Evolutionary conservation across 2,329 filamentous ascomycete species (phyloP), one percentile per base, ranked within the genome.

Genomic region (Stemphylium beticola): DNA sequence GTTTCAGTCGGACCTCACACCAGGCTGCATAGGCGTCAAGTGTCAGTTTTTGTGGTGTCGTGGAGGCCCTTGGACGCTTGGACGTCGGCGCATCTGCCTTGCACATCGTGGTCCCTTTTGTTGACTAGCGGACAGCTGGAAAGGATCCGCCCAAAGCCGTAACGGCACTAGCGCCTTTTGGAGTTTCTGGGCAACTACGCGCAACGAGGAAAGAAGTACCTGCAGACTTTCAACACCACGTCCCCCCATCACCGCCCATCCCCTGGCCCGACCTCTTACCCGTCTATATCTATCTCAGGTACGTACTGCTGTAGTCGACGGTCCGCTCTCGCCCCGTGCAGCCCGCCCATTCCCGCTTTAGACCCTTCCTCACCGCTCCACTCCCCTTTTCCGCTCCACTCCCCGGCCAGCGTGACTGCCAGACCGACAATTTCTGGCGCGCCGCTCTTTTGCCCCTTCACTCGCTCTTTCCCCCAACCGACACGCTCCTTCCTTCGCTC

Each of bases 141-240:
- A 52, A 57, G 60, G 59, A 66, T 53, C 64, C 69, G 66, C 60
- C 51, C 49, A 64, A 42, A 45, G 37, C 64, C 48, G 40, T n/a
- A 57, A 63, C 38, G 22, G 67, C 60, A 38, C 61, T 71, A 72
- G 69, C 62, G 60, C 32, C 22, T 38, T 61, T 59, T 61, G 53
- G 61, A 64, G 45, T 54, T 67, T 68, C 71, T 69, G 53, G 57
- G 57, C 57, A 60, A 53, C 57, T 56, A 71, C 70, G 69, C 69
- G 71, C 71, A 68, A 63, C 44, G 61, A 71, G 67, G 56, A 65
- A 72, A 72, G 69, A 72, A 73, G 69, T 73, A 74, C 71, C 62
- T 65, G 68, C 68, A 68, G 52, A 65, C 65, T 62, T 65, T 69
- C 68, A 68, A 61, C 69, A 66, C 65, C 67, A 67, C 65, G 58